Conservation (phyloP, 2,329 filamentous ascomycete species). For the Zymoseptoria pseudotritici region DNA sequence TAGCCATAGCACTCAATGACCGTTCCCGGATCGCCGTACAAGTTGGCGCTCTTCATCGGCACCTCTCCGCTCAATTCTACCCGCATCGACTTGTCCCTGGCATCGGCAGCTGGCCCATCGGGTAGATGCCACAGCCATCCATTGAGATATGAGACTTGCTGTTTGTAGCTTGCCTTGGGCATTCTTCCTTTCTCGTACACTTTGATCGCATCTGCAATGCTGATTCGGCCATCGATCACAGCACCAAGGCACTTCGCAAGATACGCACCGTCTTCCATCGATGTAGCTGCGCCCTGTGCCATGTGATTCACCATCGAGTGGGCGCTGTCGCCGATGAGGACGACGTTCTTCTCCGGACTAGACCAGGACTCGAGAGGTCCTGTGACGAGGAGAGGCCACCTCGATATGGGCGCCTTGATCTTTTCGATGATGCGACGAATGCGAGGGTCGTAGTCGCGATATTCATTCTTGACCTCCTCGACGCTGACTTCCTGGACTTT, state of each 20-base stretch:
- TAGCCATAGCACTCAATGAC: slow-evolving; percentile 36
- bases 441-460: slow-evolving; percentile 40
- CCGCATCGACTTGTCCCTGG: slow-evolving; percentile 33
- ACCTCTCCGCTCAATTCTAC: slow-evolving; percentile 31
- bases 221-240: slow-evolving; percentile 30
- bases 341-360: slow-evolving; percentile 35
- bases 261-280: slow-evolving; percentile 26
- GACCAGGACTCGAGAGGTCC: slow-evolving; percentile 38
- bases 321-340: slow-evolving; percentile 40
- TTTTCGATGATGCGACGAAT: slow-evolving; percentile 37
- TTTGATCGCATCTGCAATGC: slow-evolving; percentile 29
- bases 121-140: slow-evolving; percentile 32
- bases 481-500: slow-evolving; percentile 35
- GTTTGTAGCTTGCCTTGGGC: slow-evolving; percentile 37
- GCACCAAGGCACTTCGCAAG: slow-evolving; percentile 32
- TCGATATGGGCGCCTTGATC: slow-evolving; percentile 30
- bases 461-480: slow-evolving; percentile 37
- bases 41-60: slow-evolving; percentile 32
- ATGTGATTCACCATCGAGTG: slow-evolving; percentile 40
- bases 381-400: slow-evolving; percentile 41
- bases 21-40: slow-evolving; percentile 34
- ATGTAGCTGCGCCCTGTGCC: slow-evolving; percentile 20
- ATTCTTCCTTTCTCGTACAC: slow-evolving; percentile 38
- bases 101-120: slow-evolving; percentile 29
- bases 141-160: slow-evolving; percentile 37